phyloP scores from a whole-genome alignment of 2,329 filamentous ascomycete species.

The Daldinia eschscholtzii region DNA sequence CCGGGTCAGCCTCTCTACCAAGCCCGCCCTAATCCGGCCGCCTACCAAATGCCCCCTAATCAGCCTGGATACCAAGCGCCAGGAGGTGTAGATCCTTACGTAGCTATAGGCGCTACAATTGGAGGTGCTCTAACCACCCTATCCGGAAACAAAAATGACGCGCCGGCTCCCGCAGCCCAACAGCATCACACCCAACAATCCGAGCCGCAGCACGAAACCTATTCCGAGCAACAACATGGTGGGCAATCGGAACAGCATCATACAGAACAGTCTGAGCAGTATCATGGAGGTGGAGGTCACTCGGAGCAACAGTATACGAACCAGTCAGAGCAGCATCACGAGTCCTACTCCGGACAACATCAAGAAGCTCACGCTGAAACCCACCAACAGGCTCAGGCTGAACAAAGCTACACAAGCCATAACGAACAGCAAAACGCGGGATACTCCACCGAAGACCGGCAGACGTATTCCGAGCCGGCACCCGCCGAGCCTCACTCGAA shows the following conservation, averaged over 20 bases:
- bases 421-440: constrained; percentile 17
- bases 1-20: constrained; percentile 30
- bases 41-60: constrained; percentile 18
- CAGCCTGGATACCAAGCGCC: constrained; percentile 26
- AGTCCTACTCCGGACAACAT: constrained; percentile 14
- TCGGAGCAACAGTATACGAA: constrained; percentile 12
- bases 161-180: constrained; percentile 11
- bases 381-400: constrained; percentile 9
- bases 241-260: constrained; percentile 19
- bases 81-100: constrained; percentile 29
- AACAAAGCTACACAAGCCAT: constrained; percentile 16
- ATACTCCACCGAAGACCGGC: constrained; percentile 13
- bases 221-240: constrained; percentile 12
- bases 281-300: neutral
- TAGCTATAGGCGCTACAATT: constrained; percentile 30
- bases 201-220: constrained; percentile 12
- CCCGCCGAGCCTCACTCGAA: constrained; percentile 12
- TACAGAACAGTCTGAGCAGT: constrained; percentile 14
- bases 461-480: constrained; percentile 19
- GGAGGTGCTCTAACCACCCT: constrained; percentile 29
- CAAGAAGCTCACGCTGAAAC: constrained; percentile 8
- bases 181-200: constrained; percentile 16
- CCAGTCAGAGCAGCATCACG: constrained; percentile 21
- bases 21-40: constrained; percentile 17
- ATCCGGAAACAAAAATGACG: constrained; percentile 2